Evolutionary conservation across 331 rosid genomes (phyloP), one percentile per base, ranked within the genome.

Genomic region (Acacia concinna): DNA sequence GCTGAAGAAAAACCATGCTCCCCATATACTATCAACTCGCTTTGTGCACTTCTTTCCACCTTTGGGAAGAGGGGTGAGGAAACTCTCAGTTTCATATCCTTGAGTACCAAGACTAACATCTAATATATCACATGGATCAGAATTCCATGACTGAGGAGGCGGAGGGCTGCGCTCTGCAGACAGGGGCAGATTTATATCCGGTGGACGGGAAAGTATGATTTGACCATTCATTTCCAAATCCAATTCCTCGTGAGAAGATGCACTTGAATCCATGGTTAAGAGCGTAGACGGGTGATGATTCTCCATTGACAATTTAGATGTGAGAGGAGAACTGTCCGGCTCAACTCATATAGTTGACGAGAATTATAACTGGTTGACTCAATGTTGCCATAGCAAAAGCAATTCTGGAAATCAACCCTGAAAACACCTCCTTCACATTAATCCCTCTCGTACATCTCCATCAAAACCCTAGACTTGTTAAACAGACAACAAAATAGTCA

Each of bases 261-360:
- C 35, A 59, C 66, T 59, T 59, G 66, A 59, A 59, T 59, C 66
- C 66, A 59, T 59, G 66, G 66, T 59, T 59, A 59, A 59, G 66
- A 59, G 66, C 66, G 66, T 59, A 12, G 66, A 59, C 27, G 35
- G 66, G 66, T 27, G 66, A 59, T 59, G 66, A 59, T 59, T 59
- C 66, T 59, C 66, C 66, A 27, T 59, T 59, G 66, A 59, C 34
- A 25, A 27, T 27, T 54, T n/a, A 21, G 34, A 27, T 59, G 20
- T 25, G 34, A 12, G 66, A 13, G 35, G 34, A 59, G 35, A 59
- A 59, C 12, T 3, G 18, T 35, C 35, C 66, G 27, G 12, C 66
- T 27, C 66, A 59, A 10, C 35, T 59, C 66, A 13, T 12, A 1
- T 13, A 2, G 31, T 59, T 59, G 6, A 27, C 27, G 66, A 59